Evolutionary conservation across 2,329 filamentous ascomycete species (phyloP).

Genomic region (Diaporthe aspalathi): DNA sequence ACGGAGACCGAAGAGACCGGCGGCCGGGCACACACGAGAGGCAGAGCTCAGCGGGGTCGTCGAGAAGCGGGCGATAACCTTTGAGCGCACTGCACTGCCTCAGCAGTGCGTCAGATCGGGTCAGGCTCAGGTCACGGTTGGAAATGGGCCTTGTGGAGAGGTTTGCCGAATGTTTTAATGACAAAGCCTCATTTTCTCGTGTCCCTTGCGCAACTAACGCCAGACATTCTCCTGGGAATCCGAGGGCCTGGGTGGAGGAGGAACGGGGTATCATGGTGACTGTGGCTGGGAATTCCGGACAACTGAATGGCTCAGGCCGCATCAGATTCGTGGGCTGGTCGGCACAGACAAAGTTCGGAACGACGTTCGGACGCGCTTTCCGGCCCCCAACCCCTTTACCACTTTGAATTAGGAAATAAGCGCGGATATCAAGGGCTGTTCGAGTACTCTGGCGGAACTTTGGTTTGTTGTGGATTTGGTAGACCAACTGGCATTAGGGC

Average conservation of each 20-base stretch:
- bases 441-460: slow-evolving; percentile 25
- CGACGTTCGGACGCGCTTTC: slow-evolving; percentile 12
- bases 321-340: slow-evolving; percentile 13
- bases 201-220: slow-evolving; percentile 16
- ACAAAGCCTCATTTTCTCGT: slow-evolving; percentile 38
- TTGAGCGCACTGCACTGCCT: slow-evolving; percentile 26
- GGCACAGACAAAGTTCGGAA: slow-evolving; percentile 27
- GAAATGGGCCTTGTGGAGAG: slow-evolving; percentile 20
- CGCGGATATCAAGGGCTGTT: not conserved
- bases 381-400: not conserved
- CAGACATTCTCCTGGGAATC: not conserved
- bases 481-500: slow-evolving; percentile 8
- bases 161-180: slow-evolving; percentile 16
- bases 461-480: slow-evolving; percentile 21
- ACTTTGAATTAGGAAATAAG: slow-evolving; percentile 3
- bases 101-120: slow-evolving; percentile 3
- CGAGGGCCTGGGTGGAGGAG: not conserved
- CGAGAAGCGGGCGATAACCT: slow-evolving; percentile 62
- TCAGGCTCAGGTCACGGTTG: slow-evolving; percentile 9
- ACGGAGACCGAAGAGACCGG: slow-evolving; percentile 73
- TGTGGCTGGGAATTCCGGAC: not conserved
- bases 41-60: slow-evolving; percentile 68
- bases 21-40: slow-evolving; percentile 67
- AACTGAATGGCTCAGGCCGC: not conserved
- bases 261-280: not conserved